Base-by-base conservation (phyloP, 495 filamentous ascomycete species). In the Talaromyces borbonicus region DNA sequence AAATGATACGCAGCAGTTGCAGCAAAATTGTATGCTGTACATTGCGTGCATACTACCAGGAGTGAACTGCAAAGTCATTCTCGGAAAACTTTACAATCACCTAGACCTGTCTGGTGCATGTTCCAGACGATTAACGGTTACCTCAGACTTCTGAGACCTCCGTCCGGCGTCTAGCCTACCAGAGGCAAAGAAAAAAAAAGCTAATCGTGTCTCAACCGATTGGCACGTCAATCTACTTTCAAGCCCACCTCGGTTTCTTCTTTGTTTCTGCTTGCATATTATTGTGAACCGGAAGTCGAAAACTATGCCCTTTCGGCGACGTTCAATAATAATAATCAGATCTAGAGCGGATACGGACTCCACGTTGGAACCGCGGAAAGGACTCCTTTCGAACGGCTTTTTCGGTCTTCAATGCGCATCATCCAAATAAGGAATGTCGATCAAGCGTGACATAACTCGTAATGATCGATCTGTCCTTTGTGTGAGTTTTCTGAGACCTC, bases 161-260 rank as follows among this genome's bases (percentile, higher is more conserved):
- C n/a, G n/a, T n/a, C n/a, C n/a, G n/a, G n/a, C n/a, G n/a, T n/a
- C n/a, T n/a, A n/a, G n/a, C n/a, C n/a, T n/a, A n/a, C n/a, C n/a
- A n/a, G n/a, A n/a, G n/a, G n/a, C n/a, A n/a, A n/a, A n/a, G n/a
- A n/a, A 38, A 20, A 22, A 22, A 18, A 22, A 38, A 20, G 22
- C 18, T 11, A 38, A 38, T 38, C 35, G 35, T 38, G 18, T 38
- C 35, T 38, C 15, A 38, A 4, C 35, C 35, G 35, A 38, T 19
- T 38, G 35, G 35, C 20, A 38, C 18, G 35, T 38, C 35, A 20
- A 38, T 38, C 35, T 36, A 38, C n/a, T 38, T 20, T 38, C 18
- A 6, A 38, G 35, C 35, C 35, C 35, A 23, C 35, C n/a, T 22
- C 22, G 6, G 19, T 20, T 38, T 38, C 18, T 38, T 38, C n/a